Conservation (phyloP, 169 alveolate genomes). For the Cryptosporidium ryanae region DNA sequence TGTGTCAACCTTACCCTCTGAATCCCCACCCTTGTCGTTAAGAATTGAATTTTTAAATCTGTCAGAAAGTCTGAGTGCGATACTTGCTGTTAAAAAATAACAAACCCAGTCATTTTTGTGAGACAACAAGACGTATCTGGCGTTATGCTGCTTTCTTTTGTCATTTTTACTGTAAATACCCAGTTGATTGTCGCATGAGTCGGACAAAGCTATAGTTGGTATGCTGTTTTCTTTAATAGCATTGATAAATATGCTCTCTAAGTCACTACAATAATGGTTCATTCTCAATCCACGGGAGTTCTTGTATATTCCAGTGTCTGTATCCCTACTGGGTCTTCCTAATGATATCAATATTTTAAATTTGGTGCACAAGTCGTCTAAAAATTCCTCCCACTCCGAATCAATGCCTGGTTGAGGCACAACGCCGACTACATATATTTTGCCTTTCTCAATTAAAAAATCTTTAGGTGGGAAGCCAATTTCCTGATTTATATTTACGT, state of each 20-base stretch:
- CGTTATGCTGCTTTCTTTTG: constrained; percentile 37
- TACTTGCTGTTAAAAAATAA: constrained; percentile 57
- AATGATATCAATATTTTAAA: constrained; percentile 16
- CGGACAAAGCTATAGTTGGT: constrained; percentile 57
- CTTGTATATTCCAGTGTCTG: constrained; percentile 43
- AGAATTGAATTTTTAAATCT: not conserved
- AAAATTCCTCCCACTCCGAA: constrained; percentile 61
- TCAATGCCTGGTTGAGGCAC: constrained; percentile 71
- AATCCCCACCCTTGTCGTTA: not conserved
- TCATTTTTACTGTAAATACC: constrained; percentile 54
- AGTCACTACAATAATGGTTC: constrained; percentile 64
- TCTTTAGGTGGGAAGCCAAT: constrained; percentile 62
- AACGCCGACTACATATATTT: constrained; percentile 58
- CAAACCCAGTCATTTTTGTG: constrained; percentile 69
- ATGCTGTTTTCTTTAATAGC: constrained; percentile 15
- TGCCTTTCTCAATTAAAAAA: constrained; percentile 25
- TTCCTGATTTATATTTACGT: constrained; percentile 61
- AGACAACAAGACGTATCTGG: constrained; percentile 35
- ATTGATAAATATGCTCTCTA: constrained; percentile 30
- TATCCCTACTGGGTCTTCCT: constrained; percentile 53
- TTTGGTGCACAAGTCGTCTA: constrained; percentile 29
- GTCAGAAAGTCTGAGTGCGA: constrained; percentile 36
- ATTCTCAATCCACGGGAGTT: constrained; percentile 59
- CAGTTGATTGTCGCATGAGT: constrained; percentile 33
- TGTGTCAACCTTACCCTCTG: not conserved